Evolutionary conservation across 2,329 filamentous ascomycete genomes (phyloP), one percentile per base, ranked within the genome.

Genomic region (Colletotrichum sp.): DNA sequence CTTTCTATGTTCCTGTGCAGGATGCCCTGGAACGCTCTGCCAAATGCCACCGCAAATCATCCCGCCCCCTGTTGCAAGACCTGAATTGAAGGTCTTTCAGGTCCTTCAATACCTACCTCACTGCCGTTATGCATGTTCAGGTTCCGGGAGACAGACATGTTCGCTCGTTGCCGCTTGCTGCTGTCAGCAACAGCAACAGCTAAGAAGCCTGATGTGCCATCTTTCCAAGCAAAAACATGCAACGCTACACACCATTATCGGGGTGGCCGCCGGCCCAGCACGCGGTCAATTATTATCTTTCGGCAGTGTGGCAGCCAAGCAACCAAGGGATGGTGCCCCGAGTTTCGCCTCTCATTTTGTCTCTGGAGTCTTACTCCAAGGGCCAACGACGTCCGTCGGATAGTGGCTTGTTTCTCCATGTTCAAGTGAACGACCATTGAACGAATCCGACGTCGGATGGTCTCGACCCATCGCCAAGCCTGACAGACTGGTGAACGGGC

Each of bases 1-100:
- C 61, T 72, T 72, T 68, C 73, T 52, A 57, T 71, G 73, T 72
- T 68, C 36, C 69, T 64, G 63, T 67, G 73, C 68, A 70, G 66
- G 67, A 36, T 52, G 43, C 72, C 61, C 8, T 61, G 59, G 28
- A 61, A 32, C 7, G 26, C 16, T 30, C 28, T n/a, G 16, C 43
- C 43, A 16, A 26, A 72, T 75, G 61, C 24, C 52, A 67, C 68
- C 52, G 72, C 72, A 63, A 66, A 72, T 75, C 68, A 28, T 66
- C 30, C 71, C 67, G 59, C 36, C 71, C 34, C 34, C 64, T 30
- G 43, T 34, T 72, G 5, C 0, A 39, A 48, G 26, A 21, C 43
- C 43, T 18, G n/a, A 52, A 52, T 10, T 52, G 43, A 52, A 21
- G 43, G 7, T 0, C 28, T 36, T 61, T 34, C 59, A 21, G 28